Conservation (phyloP, 1,139 yeast species). For the Sugiyamaella paludigena region DNA sequence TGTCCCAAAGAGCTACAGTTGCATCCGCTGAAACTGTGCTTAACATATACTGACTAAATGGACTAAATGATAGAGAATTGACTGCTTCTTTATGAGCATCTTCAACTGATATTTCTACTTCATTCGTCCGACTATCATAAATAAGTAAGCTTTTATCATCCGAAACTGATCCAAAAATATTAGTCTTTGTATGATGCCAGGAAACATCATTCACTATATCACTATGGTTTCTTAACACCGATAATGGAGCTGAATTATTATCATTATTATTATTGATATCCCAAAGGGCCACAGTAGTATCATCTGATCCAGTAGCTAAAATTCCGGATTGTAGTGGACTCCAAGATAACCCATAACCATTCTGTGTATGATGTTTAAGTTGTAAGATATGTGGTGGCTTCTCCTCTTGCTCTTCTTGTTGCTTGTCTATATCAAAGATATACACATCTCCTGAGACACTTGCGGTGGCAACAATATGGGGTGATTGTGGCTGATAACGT, state of each 20-base stretch:
- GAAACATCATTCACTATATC: constrained; percentile 41
- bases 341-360: constrained; percentile 79
- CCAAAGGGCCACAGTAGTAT: constrained; percentile 70
- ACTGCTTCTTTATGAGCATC: constrained; percentile 46
- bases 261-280: background rate
- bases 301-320: constrained; percentile 68
- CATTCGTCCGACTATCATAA: constrained; percentile 58
- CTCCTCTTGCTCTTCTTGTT: constrained; percentile 21
- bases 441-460: constrained; percentile 70
- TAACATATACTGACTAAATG: constrained; percentile 50
- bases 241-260: constrained; percentile 21
- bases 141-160: constrained; percentile 69
- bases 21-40: constrained; percentile 74
- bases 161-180: constrained; percentile 67
- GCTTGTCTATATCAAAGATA: constrained; percentile 53
- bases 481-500: constrained; percentile 72
- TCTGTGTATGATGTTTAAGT: constrained; percentile 58
- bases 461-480: constrained; percentile 67
- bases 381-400: constrained; percentile 21
- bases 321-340: constrained; percentile 30
- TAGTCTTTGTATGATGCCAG: constrained; percentile 48
- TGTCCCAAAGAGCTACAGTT: constrained; percentile 62
- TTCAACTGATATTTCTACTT: constrained; percentile 32
- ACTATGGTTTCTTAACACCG: constrained; percentile 30
- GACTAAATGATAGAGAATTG: constrained; percentile 66